Percentiles rank a stretch among this genome's conserved stretches.
phyloP scores from a whole-genome alignment of 495 filamentous ascomycete genomes.

The Ramalina intermedia region DNA sequence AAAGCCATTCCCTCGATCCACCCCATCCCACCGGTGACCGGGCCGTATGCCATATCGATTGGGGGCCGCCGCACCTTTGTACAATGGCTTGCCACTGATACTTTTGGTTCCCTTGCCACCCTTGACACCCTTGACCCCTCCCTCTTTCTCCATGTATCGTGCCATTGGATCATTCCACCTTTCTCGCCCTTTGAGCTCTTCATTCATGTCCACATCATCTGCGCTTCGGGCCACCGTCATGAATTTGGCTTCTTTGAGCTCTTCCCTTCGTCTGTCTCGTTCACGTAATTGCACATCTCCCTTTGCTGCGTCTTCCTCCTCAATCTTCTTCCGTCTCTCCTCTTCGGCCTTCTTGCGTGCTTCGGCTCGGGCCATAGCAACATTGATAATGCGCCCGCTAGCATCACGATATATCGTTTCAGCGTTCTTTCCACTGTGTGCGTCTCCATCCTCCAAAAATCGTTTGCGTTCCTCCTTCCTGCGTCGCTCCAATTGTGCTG shows the following conservation, averaged over 20 bases:
- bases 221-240: slow-evolving; percentile 65
- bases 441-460: slow-evolving; percentile 8
- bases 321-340: slow-evolving; percentile 46
- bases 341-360: slow-evolving; percentile 59
- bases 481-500: slow-evolving; percentile 47
- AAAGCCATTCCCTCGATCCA: slow-evolving; percentile 87
- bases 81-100: slow-evolving; percentile 55
- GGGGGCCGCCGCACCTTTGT: slow-evolving; percentile 63
- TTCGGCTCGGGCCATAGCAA: slow-evolving; percentile 79
- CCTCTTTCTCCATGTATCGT: slow-evolving; percentile 48
- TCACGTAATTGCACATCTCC: slow-evolving; percentile 68
- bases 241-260: slow-evolving; percentile 59
- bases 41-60: slow-evolving; percentile 92
- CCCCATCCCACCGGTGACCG: slow-evolving; percentile 92
- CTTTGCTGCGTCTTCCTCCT: slow-evolving; percentile 48
- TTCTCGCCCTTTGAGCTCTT: slow-evolving; percentile 55
- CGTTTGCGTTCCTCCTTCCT: slow-evolving; percentile 24
- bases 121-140: background rate
- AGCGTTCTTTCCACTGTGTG: slow-evolving; percentile 28
- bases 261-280: slow-evolving; percentile 41
- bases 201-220: slow-evolving; percentile 75
- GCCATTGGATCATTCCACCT: slow-evolving; percentile 94
- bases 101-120: slow-evolving; percentile 26
- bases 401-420: slow-evolving; percentile 94
- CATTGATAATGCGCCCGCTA: slow-evolving; percentile 78